Percentiles rank a stretch among this genome's conserved stretches.
Evolutionary conservation across 306 rosid species (phyloP).

Genomic region (Glycyrrhiza uralensis): DNA sequence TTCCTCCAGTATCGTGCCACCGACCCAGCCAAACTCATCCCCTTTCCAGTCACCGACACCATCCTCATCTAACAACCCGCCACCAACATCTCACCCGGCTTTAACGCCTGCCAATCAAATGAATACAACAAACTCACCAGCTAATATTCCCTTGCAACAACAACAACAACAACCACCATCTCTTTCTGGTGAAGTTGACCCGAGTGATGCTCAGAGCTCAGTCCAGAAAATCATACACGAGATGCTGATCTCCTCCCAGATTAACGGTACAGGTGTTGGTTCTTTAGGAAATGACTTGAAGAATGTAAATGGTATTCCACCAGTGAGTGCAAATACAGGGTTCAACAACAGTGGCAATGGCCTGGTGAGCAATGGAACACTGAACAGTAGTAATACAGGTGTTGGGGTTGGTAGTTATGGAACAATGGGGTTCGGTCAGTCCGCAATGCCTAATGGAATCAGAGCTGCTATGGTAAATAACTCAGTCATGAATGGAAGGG

Average conservation of each 20-base stretch:
- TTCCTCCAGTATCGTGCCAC: slow-evolving; percentile 71
- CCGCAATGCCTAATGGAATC: slow-evolving; percentile 74
- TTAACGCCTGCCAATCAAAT: slow-evolving; percentile 68
- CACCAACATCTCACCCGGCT: slow-evolving; percentile 63
- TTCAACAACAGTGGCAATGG: slow-evolving; percentile 56
- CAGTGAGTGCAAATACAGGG: slow-evolving; percentile 47
- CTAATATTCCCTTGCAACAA: slow-evolving; percentile 77
- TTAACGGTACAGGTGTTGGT: slow-evolving; percentile 58
- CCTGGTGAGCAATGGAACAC: slow-evolving; percentile 51
- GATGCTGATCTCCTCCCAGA: slow-evolving; percentile 72
- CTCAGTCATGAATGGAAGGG: slow-evolving; percentile 78
- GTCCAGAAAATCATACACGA: slow-evolving; percentile 83
- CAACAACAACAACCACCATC: slow-evolving; percentile 82
- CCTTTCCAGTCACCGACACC: slow-evolving; percentile 84
- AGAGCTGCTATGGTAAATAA: slow-evolving; percentile 76
- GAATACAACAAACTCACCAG: slow-evolving; percentile 66
- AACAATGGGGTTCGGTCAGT: slow-evolving; percentile 67
- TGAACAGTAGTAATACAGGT: slow-evolving; percentile 55
- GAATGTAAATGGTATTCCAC: slow-evolving; percentile 66
- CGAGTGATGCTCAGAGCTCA: slow-evolving; percentile 75
- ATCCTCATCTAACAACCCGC: slow-evolving; percentile 69
- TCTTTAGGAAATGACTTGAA: slow-evolving; percentile 73
- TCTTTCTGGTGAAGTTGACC: slow-evolving; percentile 74
- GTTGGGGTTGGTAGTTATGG: slow-evolving; percentile 60
- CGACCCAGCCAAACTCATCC: slow-evolving; percentile 64